phyloP scores from a whole-genome alignment of 148 eudicot species.

The Rheum nobile region DNA sequence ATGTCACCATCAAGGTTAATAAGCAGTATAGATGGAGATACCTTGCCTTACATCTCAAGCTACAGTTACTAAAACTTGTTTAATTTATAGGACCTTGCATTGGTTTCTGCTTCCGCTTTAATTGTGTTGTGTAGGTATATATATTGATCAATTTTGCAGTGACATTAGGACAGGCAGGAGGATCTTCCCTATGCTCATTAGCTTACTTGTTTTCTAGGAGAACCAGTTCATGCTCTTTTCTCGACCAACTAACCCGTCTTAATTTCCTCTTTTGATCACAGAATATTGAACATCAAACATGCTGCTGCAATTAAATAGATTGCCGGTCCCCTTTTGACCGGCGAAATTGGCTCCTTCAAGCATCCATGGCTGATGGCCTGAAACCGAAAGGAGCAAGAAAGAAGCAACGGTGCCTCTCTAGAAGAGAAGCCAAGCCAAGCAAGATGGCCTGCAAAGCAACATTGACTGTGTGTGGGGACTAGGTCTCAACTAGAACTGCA shows the following conservation, averaged over 20 bases:
- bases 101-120: too few species aligned
- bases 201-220: background rate
- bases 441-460: conserved; percentile 5
- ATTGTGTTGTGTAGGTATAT: too few species aligned
- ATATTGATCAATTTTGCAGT: background rate
- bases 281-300: background rate
- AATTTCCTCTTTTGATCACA: background rate
- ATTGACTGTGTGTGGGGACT: conserved; percentile 1
- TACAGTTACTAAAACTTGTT: too few species aligned
- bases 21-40: too few species aligned
- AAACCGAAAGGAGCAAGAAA: background rate
- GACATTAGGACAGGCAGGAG: background rate
- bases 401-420: background rate
- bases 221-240: background rate
- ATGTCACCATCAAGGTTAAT: too few species aligned
- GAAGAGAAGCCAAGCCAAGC: background rate
- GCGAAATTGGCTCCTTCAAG: background rate
- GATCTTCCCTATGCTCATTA: background rate
- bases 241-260: too few species aligned
- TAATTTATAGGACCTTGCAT: too few species aligned
- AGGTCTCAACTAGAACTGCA: background rate
- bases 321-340: background rate
- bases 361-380: too few species aligned
- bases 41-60: background rate
- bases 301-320: background rate